These are phyloP conservation scores for Salix brachista DNA, from an alignment of 345 rosid species.

Conservation along the genomic window DNA sequence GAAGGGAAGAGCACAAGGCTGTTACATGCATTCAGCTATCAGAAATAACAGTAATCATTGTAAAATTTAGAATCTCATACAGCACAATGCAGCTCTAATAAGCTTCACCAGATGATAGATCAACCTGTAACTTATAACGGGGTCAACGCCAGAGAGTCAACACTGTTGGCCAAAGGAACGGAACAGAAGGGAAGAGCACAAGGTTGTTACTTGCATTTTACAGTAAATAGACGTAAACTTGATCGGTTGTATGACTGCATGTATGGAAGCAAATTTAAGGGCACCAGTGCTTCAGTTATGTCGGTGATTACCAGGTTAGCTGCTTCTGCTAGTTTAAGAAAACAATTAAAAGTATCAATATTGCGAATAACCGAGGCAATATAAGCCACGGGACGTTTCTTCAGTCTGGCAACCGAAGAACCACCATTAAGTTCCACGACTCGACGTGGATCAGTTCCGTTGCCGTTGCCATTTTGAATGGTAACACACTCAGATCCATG, in stretches of 20 bases:
- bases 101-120: not conserved
- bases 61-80: too few species aligned
- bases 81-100: not conserved
- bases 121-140: too few species aligned
- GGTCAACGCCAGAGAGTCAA: not conserved
- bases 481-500: not conserved
- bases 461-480: not conserved
- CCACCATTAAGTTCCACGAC: not conserved
- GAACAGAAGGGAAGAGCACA: not conserved
- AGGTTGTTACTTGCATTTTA: slow-evolving; percentile 25
- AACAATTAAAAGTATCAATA: slow-evolving; percentile 49
- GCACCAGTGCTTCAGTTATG: slow-evolving; percentile 40
- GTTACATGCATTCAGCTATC: slow-evolving; percentile 16
- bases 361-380: slow-evolving; percentile 77
- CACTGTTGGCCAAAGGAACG: not conserved
- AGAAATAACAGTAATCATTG: too few species aligned
- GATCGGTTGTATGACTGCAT: slow-evolving; percentile 59
- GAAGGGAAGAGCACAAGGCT: not conserved
- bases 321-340: slow-evolving; percentile 46
- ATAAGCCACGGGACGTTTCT: slow-evolving; percentile 45
- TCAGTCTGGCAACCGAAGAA: slow-evolving; percentile 4
- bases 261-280: slow-evolving; percentile 55
- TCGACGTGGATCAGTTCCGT: not conserved
- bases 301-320: slow-evolving; percentile 49
- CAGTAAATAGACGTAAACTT: slow-evolving; percentile 42